Evolutionary conservation across 345 rosid species (phyloP), one percentile per base, ranked within the genome.

Genomic region (Lepidium africanum): DNA sequence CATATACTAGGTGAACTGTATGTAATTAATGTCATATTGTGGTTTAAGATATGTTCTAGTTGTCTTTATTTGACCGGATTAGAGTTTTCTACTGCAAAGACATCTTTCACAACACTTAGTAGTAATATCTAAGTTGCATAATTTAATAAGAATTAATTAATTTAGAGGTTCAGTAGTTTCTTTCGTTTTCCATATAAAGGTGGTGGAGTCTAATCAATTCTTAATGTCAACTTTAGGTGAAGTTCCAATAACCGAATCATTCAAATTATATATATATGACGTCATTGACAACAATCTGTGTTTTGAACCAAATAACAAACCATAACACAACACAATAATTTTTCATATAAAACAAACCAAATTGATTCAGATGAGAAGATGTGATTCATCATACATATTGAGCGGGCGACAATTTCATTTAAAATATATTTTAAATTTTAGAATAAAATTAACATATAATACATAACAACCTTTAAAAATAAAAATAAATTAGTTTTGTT

Each of bases 81-180:
- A 46, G 10, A 23, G 5, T 46, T 9, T 46, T 10, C 6, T 7
- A 6, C 3, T 27, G 27, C 27, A 60, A 10, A 27, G 2, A 43
- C 4, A 16, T 16, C 4, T 43, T 7, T 32, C 33, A 30, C 15
- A 45, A 35, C 10, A 3, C 27, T 46, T 15, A 43, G 30, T 43
- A 61, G 13, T 10, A n/a, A n/a, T n/a, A n/a, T n/a, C n/a, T n/a
- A n/a, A n/a, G n/a, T n/a, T n/a, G n/a, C n/a, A n/a, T n/a, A n/a
- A n/a, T n/a, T n/a, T n/a, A n/a, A n/a, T n/a, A 55, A 3, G 8
- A 6, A 35, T 19, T 45, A 6, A 35, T 19, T 45, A 56, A 27
- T 6, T 25, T 25, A 69, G 48, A 60, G 33, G 43, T 69, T 50
- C 19, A 49, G 52, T 49, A 58, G 73, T 32, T 59, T 69, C 51